Evolutionary conservation across 225 moss, liverwort and hornwort genomes (phyloP).

Genomic region (Sphagnum tenellum): DNA sequence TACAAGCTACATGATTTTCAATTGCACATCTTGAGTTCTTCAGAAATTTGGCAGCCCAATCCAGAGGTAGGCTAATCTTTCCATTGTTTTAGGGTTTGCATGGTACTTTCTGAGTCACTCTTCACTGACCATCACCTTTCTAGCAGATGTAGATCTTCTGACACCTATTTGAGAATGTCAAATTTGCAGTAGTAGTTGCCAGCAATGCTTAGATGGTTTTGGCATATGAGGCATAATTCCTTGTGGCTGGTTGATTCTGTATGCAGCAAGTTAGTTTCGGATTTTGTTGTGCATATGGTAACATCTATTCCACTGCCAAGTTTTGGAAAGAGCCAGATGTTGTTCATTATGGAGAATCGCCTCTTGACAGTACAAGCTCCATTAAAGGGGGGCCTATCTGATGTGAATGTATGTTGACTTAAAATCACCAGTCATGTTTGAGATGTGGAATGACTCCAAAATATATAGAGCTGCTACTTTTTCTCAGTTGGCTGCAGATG

Average conservation of each 20-base stretch:
- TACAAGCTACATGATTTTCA: too few relatives aligned
- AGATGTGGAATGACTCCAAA: background rate
- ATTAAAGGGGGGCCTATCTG: conserved; percentile 79
- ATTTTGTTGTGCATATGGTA: conserved; percentile 87
- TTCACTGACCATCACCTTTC: too few relatives aligned
- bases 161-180: too few relatives aligned
- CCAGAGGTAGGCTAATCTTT: too few relatives aligned
- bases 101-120: too few relatives aligned
- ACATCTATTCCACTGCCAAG: conserved; percentile 75
- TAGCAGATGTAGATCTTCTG: conserved; percentile 6
- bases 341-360: conserved; percentile 84
- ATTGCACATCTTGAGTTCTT: too few relatives aligned
- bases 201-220: too few relatives aligned
- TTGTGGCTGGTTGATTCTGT: conserved; percentile 15
- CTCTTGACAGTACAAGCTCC: conserved; percentile 83
- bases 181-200: too few relatives aligned
- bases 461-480: background rate
- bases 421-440: background rate
- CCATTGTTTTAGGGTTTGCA: too few relatives aligned
- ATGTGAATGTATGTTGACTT: conserved; percentile 76
- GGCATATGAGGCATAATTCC: too few relatives aligned
- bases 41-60: too few relatives aligned
- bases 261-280: conserved; percentile 96
- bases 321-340: conserved; percentile 74
- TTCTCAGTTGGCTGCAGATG: conserved; percentile 55